Evolutionary conservation across 495 filamentous ascomycete genomes (phyloP), one percentile per base, ranked within the genome.

Genomic region (Penicillium arizonense): DNA sequence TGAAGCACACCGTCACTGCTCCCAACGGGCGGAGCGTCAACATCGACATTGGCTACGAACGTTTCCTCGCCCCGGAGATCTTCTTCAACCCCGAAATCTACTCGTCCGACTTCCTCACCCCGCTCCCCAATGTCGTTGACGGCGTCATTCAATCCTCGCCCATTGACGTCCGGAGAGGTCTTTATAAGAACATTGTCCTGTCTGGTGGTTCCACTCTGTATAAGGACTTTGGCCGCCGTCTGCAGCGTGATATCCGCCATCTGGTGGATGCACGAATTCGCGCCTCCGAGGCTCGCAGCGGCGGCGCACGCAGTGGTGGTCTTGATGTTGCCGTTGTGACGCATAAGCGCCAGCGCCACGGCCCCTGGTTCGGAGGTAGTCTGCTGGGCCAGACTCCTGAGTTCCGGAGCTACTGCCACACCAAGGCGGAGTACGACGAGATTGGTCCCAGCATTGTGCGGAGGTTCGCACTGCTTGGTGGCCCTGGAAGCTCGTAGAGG

Each of bases 61-160:
- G 94, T 33, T 98, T 98, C 81, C 81, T 98, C 36, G 94, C 94
- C 3, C 94, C 94, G 38, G 94, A 98, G 71, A 98, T 98, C 58
- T 98, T 97, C 78, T 98, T 98, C 81, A 98, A 97, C 71, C 94
- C 94, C 32, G 94, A 98, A 77, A 97, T 97, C 63, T 97, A 96
- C 77, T 96, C 89, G 28, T 96, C 92, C 52, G 95, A 98, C 70
- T 98, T 97, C 76, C 77, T 97, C 56, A 98, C 94, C 4, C 94
- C 94, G 5, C 80, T 98, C 3, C 94, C 94, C 28, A 90, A 78
- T 42, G 91, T 97, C 36, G 94, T 97, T 41, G 94, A 98, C 66
- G 87, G 87, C 44, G 94, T 97, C 53, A 98, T 98, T 63, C 94
- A 98, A 70, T 90, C 88, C 18, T 96, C 91, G 37, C 94, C 94